Evolutionary conservation across 306 rosid species (phyloP), one percentile per base, ranked within the genome.

Genomic region (Trifolium repens): DNA sequence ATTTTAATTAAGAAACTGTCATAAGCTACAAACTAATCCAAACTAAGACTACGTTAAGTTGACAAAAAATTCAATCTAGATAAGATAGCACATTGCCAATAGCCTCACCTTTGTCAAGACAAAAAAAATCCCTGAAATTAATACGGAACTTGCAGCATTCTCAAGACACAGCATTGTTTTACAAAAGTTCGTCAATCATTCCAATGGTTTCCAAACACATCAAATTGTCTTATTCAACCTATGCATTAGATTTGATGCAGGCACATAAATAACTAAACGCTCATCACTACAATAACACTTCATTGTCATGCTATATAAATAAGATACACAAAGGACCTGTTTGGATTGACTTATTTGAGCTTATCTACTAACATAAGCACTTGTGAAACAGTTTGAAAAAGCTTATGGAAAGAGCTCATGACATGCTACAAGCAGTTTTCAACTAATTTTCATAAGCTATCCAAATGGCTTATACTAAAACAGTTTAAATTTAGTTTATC

Each of bases 201-300:
- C 67, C 43, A 60, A 60, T 30, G 11, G 22, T 26, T 39, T 59
- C 9, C 17, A 27, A 27, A 27, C 19, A 11, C 16, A 58, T 22
- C 6, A 49, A 60, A 26, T 3, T 19, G 42, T 39, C 34, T 37
- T 22, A 58, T 12, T 58, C 16, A n/a, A 27, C 16, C 37, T 26
- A 58, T 6, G 37, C 5, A n/a, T 58, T 26, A 12, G 1, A 27
- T 14, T 59, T 27, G 16, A 60, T 3, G 7, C 5, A 13, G 66
- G 10, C 39, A 35, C 35, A 71, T 32, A 44, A 55, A 44, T 47
- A n/a, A 30, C 59, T 3, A 40, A 54, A 5, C 27, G 14, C 2
- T 66, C 30, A 39, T 27, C 69, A 32, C 17, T 3, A 40, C 74
- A 73, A 78, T 32, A 22, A 46, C 15, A 53, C 9, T 69, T 24